Conservation (phyloP, 108 stramenopile genomes). For the Phaeodactylum tricornutum region DNA sequence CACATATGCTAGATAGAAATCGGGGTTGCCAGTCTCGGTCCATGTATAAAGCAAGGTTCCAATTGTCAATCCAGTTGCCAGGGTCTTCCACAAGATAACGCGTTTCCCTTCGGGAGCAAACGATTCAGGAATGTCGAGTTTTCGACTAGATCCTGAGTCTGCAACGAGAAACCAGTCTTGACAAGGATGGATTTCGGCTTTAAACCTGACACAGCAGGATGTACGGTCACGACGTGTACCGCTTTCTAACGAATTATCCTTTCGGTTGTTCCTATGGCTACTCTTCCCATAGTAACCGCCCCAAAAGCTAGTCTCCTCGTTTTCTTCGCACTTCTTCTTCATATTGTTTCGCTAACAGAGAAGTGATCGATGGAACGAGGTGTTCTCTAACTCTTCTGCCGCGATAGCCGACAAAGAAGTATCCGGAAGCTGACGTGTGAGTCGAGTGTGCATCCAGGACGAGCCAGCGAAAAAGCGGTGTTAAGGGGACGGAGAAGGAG, state of each 20-base stretch:
- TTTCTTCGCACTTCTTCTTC: background rate
- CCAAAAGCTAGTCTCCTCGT: background rate
- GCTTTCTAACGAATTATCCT: background rate
- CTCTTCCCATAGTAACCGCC: background rate
- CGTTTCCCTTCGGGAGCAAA: slow-evolving; percentile 2
- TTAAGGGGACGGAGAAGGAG: background rate
- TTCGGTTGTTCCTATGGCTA: background rate
- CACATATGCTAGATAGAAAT: slow-evolving; percentile 4
- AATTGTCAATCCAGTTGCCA: background rate
- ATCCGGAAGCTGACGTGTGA: background rate
- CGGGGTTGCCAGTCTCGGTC: background rate
- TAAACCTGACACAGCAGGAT: background rate
- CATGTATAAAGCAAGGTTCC: background rate
- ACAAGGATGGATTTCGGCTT: slow-evolving; percentile 1
- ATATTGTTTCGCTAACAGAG: background rate
- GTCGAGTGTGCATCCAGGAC: background rate
- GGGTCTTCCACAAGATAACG: background rate
- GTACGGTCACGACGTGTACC: too few species aligned
- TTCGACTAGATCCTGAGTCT: background rate
- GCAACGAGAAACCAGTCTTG: slow-evolving; percentile 3
- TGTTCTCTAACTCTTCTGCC: too few species aligned
- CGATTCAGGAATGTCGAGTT: slow-evolving; percentile 1
- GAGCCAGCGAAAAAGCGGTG: background rate
- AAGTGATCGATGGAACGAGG: too few species aligned
- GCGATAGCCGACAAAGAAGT: too few species aligned